Conservation (phyloP, 176 grass and related monocot species). For the Oryza officinalis region DNA sequence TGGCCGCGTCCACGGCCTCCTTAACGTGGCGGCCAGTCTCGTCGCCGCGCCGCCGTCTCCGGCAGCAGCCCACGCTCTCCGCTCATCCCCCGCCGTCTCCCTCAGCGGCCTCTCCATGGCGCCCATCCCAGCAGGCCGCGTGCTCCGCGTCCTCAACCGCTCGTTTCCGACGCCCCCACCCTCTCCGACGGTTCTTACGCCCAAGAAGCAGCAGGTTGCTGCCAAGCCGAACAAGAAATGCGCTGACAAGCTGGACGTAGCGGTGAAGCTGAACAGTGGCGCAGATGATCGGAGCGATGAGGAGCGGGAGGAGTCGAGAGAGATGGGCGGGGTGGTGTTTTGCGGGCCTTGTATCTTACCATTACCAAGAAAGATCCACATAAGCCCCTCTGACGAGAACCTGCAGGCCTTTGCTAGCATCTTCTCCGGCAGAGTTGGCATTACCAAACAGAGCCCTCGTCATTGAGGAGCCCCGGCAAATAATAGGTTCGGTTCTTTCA, state of each 20-base stretch:
- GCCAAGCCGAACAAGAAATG: slow-evolving; percentile 28
- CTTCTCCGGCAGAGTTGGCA: slow-evolving; percentile 30
- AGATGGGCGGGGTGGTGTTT: slow-evolving; percentile 46
- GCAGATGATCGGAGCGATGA: slow-evolving; percentile 36
- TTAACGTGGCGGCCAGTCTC: slow-evolving; percentile 60
- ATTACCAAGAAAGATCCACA: slow-evolving; percentile 68
- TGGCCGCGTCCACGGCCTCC: slow-evolving; percentile 51
- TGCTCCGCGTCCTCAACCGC: slow-evolving; percentile 56
- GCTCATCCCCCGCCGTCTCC: slow-evolving; percentile 56
- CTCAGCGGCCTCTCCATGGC: slow-evolving; percentile 59
- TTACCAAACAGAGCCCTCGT: slow-evolving; percentile 36
- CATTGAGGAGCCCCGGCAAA: slow-evolving; percentile 20
- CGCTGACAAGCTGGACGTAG: neutral
- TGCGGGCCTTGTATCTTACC: slow-evolving; percentile 73
- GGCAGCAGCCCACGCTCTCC: slow-evolving; percentile 58
- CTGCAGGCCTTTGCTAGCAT: slow-evolving; percentile 47
- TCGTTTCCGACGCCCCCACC: slow-evolving; percentile 30
- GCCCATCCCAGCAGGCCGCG: slow-evolving; percentile 49
- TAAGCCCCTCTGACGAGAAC: slow-evolving; percentile 66
- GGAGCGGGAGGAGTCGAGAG: slow-evolving; percentile 27
- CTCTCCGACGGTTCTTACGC: slow-evolving; percentile 40
- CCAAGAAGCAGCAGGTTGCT: slow-evolving; percentile 39
- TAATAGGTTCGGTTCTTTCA: slow-evolving; percentile 42
- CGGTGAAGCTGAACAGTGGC: slow-evolving; percentile 10
- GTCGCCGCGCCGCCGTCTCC: slow-evolving; percentile 49